Base-by-base conservation (phyloP, 495 filamentous ascomycete genomes). In the Gamarada debralockiae region DNA sequence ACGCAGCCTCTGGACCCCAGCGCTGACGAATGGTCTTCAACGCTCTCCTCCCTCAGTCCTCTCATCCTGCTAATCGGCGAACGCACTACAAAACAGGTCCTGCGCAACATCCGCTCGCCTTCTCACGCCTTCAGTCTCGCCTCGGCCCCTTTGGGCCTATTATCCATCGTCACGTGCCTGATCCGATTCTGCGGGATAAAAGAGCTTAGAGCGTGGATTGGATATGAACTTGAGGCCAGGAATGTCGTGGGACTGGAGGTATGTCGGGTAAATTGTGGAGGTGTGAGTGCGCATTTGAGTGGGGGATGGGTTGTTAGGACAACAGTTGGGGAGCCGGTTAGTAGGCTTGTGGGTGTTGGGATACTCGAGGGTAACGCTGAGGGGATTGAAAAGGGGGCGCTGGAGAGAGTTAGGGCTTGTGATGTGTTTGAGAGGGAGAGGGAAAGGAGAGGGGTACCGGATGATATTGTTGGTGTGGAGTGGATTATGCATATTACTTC, bases 31-130 rank as follows among this genome's bases (percentile, higher is more conserved):
- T 52, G 49, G 49, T 42, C 36, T 13, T 42, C 36, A 7, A 52
- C 38, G 14, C 49, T 52, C 20, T 52, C 49, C 1, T 37, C 37
- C 13, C 42, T 52, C 21, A 38, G 49, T 33, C 49, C 49, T 20
- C 25, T 52, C 3, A 52, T 52, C 38, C 49, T 52, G 25, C 49
- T 52, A 5, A 27, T 52, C 15, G 49, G 49, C 22, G 49, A 52
- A 5, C 49, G 49, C 15, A 42, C 36, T 7, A 52, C 49, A 9
- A 52, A 44, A 20, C 49, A 52, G 44, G 49, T 52, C 21, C 49
- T 52, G 4, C 49, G 49, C 12, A 52, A 52, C 17, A 21, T 52
- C 9, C 37, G 49, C 5, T 37, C 37, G 13, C 3, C 33, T 7
- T 17, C 37, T 8, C 12, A 37, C 15, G 49, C 49, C 8, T 52